Base-by-base conservation (phyloP, 2,329 filamentous ascomycete species). In the Ceratocystis colombiana region DNA sequence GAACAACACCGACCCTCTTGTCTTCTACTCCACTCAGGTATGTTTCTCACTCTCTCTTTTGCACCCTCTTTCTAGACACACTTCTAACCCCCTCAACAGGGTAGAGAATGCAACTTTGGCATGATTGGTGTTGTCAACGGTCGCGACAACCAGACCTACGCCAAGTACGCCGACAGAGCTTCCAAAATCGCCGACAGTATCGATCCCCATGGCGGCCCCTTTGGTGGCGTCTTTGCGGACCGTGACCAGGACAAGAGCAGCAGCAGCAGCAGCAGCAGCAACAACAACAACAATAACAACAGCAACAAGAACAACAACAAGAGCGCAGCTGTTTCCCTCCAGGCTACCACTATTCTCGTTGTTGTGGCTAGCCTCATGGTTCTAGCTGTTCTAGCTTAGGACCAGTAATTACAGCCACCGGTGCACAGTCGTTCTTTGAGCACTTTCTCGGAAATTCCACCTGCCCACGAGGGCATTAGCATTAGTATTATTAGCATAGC, bases 101-200 rank as follows among this genome's bases (percentile, higher is more conserved):
- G 53, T 20, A 64, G 65, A 20, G 72, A 75, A 69, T 75, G 73
- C 68, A 70, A 72, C 70, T 66, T 45, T 6, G 73, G 73, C 57
- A 74, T 74, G 73, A 70, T 74, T 6, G 72, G 71, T 37, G 72
- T 71, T 53, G 69, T 74, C 67, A 74, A 74, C 66, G 69, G 71
- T 22, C 69, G 67, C 20, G 68, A 63, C 22, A 64, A 70, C 22
- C 62, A 70, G 67, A 71, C 70, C 7, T 70, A 72, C 22, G 66
- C 68, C 15, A 62, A 64, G 25, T 71, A 68, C 67, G 57, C 53
- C 12, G 17, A 25, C 1, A 41, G 17, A 3, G 66, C 66, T 5
- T 12, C 55, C 57, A 55, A 55, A 22, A 45, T 67, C 28, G 55
- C 41, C 17, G 45, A 45, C 22, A 44, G 28, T 41, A 45, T 67